Evolutionary conservation across 2,329 filamentous ascomycete species (phyloP), one percentile per base, ranked within the genome.

Genomic region (Colletotrichum sp.): DNA sequence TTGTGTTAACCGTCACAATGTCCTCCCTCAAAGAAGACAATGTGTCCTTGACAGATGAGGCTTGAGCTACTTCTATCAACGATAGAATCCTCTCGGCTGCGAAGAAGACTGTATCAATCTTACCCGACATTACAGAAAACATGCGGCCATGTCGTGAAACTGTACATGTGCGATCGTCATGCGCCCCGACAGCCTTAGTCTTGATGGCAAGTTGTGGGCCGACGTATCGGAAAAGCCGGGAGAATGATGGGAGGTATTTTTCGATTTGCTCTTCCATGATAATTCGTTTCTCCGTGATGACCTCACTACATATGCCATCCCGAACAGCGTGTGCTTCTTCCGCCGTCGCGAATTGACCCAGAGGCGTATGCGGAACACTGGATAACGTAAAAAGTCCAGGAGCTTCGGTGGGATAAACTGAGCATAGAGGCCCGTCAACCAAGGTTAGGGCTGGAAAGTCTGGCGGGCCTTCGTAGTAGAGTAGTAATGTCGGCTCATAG

Each of bases 1-100:
- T 24, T 26, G 55, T 59, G 22, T 59, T 59, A 9, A 59, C 55
- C 15, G n/a, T 28, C 22, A 59, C 9, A 59, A 59, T 59, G 24
- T 59, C 55, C 4, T 59, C 55, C 2, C 55, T 24, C 16, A 59
- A 18, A 3, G 81, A 82, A 0, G 75, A 79, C 8, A 59, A 59
- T 2, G 55, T 59, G 12, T 59, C 55, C 24, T 13, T 28, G 1
- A 28, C 55, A 6, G 55, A 28, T 28, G 24, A 24, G 1, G 24
- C 55, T 28, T 59, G 24, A 24, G 26, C 55, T 24, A 59, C 55
- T 59, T 59, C 55, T 9, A 59, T 59, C 26, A 59, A 26, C 6
- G 55, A 59, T 59, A 59, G 55, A 59, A 59, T 59, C 13, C 55
- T 15, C 55, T 59, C 55, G 5, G 55, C 22, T 26, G 55, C 55